Evolutionary conservation across 1,139 yeast genomes (phyloP).

Genomic region (Blastobotrys persicus): DNA sequence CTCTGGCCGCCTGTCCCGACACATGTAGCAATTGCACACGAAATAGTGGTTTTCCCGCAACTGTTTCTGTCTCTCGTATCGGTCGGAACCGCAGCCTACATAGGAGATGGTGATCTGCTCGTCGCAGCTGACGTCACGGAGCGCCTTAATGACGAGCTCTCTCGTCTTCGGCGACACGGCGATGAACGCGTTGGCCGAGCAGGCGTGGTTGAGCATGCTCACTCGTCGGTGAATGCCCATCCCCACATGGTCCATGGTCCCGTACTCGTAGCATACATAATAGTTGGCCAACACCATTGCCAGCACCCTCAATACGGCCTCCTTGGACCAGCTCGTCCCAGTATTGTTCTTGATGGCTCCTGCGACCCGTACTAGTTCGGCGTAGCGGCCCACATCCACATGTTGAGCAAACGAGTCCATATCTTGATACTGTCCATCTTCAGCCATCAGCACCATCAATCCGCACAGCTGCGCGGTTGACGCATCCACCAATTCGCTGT

Average conservation of each 20-base stretch:
- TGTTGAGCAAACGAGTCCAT: background rate
- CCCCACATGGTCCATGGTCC: background rate
- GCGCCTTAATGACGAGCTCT: background rate
- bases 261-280: background rate
- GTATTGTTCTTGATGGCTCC: background rate
- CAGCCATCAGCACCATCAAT: background rate
- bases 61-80: conserved; percentile 1
- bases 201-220: conserved; percentile 3
- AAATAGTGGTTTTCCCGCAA: conserved; percentile 10
- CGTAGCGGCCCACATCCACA: background rate
- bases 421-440: background rate
- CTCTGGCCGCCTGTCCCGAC: background rate
- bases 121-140: conserved; percentile 1
- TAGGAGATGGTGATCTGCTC: conserved; percentile 13
- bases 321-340: background rate
- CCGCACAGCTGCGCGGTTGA: conserved; percentile 7
- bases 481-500: background rate
- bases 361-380: background rate
- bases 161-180: background rate
- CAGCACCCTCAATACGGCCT: background rate
- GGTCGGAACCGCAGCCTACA: background rate
- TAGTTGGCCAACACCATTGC: background rate
- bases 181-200: background rate
- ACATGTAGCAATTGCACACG: conserved; percentile 4
- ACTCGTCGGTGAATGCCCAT: conserved; percentile 1